Evolutionary conservation across 202 grass and related monocot genomes (phyloP), one percentile per base, ranked within the genome.

Genomic region (Alloteropsis angusta): DNA sequence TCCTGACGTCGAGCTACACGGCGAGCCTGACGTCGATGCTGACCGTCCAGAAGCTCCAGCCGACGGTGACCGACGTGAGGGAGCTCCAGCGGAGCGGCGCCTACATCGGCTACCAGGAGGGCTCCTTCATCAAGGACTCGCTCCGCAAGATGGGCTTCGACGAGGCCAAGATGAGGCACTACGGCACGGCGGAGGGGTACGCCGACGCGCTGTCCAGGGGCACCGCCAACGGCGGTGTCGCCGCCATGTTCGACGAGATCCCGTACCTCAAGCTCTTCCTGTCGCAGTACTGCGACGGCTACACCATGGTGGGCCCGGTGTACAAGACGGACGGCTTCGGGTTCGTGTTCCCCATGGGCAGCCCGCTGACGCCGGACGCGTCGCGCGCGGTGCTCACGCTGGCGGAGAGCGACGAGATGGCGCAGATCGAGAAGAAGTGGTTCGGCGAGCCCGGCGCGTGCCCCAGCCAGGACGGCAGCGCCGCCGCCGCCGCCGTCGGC

Each of bases 1-100:
- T 97, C 68, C 74, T 97, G 61, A 92, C 91, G 2, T 97, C 95
- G 44, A 97, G 95, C 81, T 98, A 98, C 81, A 98, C 91, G 12
- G 92, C 92, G 39, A 98, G 91, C 88, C 69, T 98, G 65, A 95
- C 95, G 16, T 98, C 95, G 41, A 98, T 98, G 89, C 52, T 98
- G 83, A 98, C 95, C 2, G 92, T 98, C 9, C 89, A 95, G 71
- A 78, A 98, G 86, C 95, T 98, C 13, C 77, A 73, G 56, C 95
- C 92, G 30, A 75, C 78, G 35, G 89, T 89, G 59, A 83, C 91
- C 3, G 85, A 90, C 74, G 72, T 93, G 45, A 84, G 25, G 28
- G 85, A 94, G 75, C 85, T 94, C 9, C 65, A 48, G 32, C 77
- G 85, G 45, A 23, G 54, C 4, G 87, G 87, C 5, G 75, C 59